A percentile compares a stretch with the other conserved stretches of the same genome.
Conservation (phyloP, 371 early-diverging fungal genomes). For the Mortierella sp. region DNA sequence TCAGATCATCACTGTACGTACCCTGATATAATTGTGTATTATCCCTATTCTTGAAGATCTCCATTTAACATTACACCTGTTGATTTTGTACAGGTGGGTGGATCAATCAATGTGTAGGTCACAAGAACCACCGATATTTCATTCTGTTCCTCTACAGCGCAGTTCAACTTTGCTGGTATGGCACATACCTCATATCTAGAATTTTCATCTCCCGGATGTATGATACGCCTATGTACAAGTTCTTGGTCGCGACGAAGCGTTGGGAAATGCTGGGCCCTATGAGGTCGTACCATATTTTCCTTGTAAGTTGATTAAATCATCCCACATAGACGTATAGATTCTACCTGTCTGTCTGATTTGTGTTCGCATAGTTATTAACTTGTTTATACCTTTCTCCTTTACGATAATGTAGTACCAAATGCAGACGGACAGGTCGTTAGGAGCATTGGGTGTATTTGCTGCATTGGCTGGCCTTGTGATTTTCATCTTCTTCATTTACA, state of each 20-base stretch:
- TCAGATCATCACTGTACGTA: conserved; percentile 79
- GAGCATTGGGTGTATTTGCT: conserved; percentile 74
- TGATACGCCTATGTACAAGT: conserved; percentile 46
- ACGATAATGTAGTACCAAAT: conserved; percentile 63
- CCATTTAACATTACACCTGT: background rate
- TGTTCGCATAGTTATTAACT: background rate
- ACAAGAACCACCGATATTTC: conserved; percentile 79
- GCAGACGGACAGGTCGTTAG: conserved; percentile 70
- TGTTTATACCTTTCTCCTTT: background rate
- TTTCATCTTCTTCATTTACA: conserved; percentile 71
- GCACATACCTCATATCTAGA: conserved; percentile 68
- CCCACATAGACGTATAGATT: too few species aligned
- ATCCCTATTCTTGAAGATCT: too few species aligned
- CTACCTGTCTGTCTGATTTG: too few species aligned
- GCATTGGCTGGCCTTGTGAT: conserved; percentile 70
- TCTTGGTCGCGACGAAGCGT: conserved; percentile 62
- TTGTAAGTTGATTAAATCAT: conserved; percentile 43
- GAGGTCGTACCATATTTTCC: conserved; percentile 53
- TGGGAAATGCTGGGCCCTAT: conserved; percentile 63
- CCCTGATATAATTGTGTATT: too few species aligned
- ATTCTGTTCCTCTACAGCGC: conserved; percentile 73
- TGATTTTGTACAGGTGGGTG: conserved; percentile 62
- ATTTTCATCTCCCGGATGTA: conserved; percentile 61
- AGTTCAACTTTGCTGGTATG: conserved; percentile 74
- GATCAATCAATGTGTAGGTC: conserved; percentile 84